A percentile compares a stretch with the other conserved stretches of the same genome.
phyloP scores from a whole-genome alignment of 257 asterid genomes.

The Solanum pinnatisectum region DNA sequence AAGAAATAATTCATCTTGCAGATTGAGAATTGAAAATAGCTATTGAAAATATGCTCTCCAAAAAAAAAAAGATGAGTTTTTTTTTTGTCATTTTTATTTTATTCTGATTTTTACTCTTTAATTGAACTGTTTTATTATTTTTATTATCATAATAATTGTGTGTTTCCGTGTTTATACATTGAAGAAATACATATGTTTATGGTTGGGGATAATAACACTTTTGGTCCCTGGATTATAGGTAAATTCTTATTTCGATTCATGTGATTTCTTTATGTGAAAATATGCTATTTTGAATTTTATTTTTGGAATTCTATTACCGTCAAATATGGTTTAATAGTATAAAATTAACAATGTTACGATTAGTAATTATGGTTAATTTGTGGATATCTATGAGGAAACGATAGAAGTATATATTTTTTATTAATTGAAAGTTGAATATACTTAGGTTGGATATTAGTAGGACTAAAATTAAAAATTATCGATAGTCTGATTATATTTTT shows the following conservation, averaged over 20 bases:
- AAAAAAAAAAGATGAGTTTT: not conserved
- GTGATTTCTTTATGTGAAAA: not conserved
- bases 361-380: no score
- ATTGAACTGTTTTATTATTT: not conserved
- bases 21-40: conserved; percentile 30
- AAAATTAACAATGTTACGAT: no score
- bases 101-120: not conserved
- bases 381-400: no score
- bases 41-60: conserved; percentile 4
- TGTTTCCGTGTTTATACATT: not conserved
- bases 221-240: not conserved
- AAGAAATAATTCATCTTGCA: conserved; percentile 9
- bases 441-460: no score
- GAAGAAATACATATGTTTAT: not conserved
- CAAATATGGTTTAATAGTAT: not conserved
- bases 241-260: not conserved
- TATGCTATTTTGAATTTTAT: not conserved
- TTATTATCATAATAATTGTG: not conserved
- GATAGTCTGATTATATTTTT: no score
- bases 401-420: no score
- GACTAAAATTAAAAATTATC: no score
- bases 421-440: not conserved
- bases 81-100: not conserved
- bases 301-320: not conserved
- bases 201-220: not conserved